Evolutionary conservation across 345 rosid species (phyloP).

Genomic region (Durio zibethinus): DNA sequence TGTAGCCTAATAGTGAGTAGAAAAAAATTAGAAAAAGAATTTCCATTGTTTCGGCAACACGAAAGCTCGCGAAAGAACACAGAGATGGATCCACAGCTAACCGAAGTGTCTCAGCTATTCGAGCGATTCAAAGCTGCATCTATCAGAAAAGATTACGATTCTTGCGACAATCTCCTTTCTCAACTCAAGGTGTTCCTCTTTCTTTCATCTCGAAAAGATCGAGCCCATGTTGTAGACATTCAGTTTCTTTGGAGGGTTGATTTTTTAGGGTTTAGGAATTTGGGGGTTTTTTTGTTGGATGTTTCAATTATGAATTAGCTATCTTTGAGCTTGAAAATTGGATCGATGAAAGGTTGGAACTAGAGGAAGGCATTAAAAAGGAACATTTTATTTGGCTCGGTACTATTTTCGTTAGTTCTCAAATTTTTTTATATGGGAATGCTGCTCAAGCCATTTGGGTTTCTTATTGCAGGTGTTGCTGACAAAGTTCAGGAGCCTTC

Average conservation of each 20-base stretch:
- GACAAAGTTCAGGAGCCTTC: slow-evolving; percentile 73
- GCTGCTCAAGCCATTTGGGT: background rate
- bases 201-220: background rate
- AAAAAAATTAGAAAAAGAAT: background rate
- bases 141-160: slow-evolving; percentile 60
- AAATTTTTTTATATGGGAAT: background rate
- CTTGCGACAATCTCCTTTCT: slow-evolving; percentile 52
- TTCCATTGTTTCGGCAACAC: slow-evolving; percentile 9
- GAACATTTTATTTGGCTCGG: background rate
- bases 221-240: background rate
- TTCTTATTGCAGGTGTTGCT: slow-evolving; percentile 57
- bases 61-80: slow-evolving; percentile 3
- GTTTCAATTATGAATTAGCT: background rate
- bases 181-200: slow-evolving; percentile 60
- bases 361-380: background rate
- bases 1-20: background rate
- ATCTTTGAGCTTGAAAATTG: background rate
- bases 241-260: background rate
- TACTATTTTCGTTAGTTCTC: background rate
- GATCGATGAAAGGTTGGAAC: background rate
- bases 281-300: background rate
- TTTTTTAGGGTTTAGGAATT: slow-evolving; percentile 1
- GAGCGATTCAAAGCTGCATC: slow-evolving; percentile 84
- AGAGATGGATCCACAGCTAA: slow-evolving; percentile 81
- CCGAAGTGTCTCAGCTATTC: slow-evolving; percentile 79